These are phyloP conservation scores for Rutstroemia sp. DNA, from an alignment of 2,329 filamentous ascomycete species.

Conservation along the genomic window DNA sequence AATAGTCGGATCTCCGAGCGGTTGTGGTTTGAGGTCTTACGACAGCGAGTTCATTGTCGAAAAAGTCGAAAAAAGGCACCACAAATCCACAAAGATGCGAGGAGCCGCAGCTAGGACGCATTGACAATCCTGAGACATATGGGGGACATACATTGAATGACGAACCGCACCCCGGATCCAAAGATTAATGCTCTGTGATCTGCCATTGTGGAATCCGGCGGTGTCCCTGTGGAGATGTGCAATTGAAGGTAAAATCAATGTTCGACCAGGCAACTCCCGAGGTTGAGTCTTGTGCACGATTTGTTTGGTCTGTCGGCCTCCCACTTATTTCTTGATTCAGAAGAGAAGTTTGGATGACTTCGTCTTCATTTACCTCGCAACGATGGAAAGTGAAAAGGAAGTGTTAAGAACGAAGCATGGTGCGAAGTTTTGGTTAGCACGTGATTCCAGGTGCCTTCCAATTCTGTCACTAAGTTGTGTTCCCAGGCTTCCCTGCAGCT, in stretches of 20 bases:
- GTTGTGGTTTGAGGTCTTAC: not conserved
- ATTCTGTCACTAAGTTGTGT: not conserved
- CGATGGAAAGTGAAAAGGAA: no score
- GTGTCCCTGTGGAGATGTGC: no score
- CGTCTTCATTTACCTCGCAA: no score
- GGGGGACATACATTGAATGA: not conserved
- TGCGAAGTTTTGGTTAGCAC: not conserved
- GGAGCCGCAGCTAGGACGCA: not conserved
- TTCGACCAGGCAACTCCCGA: no score
- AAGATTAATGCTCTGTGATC: no score
- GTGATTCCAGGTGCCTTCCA: not conserved
- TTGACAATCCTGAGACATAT: not conserved
- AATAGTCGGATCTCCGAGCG: not conserved
- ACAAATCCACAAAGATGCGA: constrained; percentile 3
- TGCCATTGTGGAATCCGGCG: no score
- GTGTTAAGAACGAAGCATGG: not conserved
- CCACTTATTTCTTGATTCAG: no score
- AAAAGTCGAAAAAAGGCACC: not conserved
- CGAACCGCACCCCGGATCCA: no score
- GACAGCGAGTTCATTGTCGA: not conserved
- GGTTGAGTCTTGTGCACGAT: no score
- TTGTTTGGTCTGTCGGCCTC: not conserved
- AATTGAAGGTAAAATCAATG: no score
- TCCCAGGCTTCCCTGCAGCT: not conserved
- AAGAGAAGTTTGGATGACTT: no score